A percentile compares a stretch with the other conserved stretches of the same genome.
These are phyloP conservation scores for Sesbania bispinosa DNA, from an alignment of 306 rosid species.

Conservation along the genomic window DNA sequence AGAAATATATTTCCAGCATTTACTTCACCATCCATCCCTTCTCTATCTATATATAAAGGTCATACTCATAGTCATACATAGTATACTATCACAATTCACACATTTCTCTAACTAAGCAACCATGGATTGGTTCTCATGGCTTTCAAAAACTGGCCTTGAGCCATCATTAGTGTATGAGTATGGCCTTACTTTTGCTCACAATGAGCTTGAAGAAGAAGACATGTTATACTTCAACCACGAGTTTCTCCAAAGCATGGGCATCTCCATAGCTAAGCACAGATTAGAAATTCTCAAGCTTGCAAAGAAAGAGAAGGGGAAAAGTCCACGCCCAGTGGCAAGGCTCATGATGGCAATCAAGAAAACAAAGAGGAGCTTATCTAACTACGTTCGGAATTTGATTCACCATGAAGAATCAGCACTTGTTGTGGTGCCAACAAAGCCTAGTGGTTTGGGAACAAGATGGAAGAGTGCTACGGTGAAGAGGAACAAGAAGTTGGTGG, in stretches of 20 bases:
- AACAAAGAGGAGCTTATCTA: conserved; percentile 48
- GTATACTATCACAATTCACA: neutral
- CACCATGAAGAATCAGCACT: conserved; percentile 51
- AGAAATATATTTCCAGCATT: too few relatives aligned
- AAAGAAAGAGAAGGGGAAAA: conserved; percentile 35
- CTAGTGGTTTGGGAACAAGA: conserved; percentile 34
- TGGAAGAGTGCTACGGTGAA: conserved; percentile 50
- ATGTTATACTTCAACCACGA: conserved; percentile 82
- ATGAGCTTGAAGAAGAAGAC: conserved; percentile 89
- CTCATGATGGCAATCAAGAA: conserved; percentile 60
- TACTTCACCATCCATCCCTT: neutral
- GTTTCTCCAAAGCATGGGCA: conserved; percentile 94
- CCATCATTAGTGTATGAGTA: conserved; percentile 72
- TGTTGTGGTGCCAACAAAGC: conserved; percentile 56
- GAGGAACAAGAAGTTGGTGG: conserved; percentile 45
- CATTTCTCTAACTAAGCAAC: neutral
- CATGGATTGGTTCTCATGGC: conserved; percentile 99
- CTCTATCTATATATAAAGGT: neutral
- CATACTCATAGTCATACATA: neutral
- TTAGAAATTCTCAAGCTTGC: conserved; percentile 83
- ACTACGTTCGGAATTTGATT: conserved; percentile 35
- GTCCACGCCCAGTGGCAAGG: conserved; percentile 39
- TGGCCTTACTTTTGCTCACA: conserved; percentile 73
- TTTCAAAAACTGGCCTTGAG: conserved; percentile 66
- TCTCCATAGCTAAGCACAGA: conserved; percentile 90